Conservation (phyloP, 75 land plant genomes). For the Sequoiadendron giganteum region DNA sequence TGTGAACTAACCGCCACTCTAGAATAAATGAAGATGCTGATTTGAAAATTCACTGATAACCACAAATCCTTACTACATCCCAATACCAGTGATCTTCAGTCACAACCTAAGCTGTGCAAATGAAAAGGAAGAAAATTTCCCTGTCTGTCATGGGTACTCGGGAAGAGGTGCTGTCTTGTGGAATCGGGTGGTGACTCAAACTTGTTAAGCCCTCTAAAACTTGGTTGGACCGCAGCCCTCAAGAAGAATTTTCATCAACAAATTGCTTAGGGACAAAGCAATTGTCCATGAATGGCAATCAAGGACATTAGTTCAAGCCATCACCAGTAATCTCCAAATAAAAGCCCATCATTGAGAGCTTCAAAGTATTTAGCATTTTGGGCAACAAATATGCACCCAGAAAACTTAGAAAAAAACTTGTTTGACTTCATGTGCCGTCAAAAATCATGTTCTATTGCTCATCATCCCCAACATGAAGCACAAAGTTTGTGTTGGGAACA, state of each 20-base stretch:
- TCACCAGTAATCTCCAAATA: background rate
- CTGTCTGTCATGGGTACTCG: too few species aligned
- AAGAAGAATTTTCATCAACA: background rate
- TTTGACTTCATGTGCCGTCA: background rate
- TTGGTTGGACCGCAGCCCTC: too few species aligned
- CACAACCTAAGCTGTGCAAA: too few species aligned
- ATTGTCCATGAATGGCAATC: background rate
- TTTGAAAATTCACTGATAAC: too few species aligned
- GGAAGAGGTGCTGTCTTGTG: too few species aligned
- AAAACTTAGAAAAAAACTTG: background rate
- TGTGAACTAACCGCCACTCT: too few species aligned
- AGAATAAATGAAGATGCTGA: too few species aligned
- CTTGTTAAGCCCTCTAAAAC: too few species aligned
- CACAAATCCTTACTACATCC: too few species aligned
- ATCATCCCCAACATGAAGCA: constrained; percentile 35
- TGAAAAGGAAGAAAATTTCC: too few species aligned
- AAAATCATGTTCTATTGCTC: constrained; percentile 22
- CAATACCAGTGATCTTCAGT: too few species aligned
- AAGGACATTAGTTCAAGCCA: background rate
- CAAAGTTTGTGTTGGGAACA: constrained; percentile 26
- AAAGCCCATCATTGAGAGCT: background rate
- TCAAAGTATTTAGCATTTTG: background rate
- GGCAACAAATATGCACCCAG: background rate
- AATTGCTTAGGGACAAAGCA: background rate
- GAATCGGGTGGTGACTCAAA: too few species aligned